Base-by-base conservation (phyloP, 2,329 filamentous ascomycete species). In the Nemania serpens region DNA sequence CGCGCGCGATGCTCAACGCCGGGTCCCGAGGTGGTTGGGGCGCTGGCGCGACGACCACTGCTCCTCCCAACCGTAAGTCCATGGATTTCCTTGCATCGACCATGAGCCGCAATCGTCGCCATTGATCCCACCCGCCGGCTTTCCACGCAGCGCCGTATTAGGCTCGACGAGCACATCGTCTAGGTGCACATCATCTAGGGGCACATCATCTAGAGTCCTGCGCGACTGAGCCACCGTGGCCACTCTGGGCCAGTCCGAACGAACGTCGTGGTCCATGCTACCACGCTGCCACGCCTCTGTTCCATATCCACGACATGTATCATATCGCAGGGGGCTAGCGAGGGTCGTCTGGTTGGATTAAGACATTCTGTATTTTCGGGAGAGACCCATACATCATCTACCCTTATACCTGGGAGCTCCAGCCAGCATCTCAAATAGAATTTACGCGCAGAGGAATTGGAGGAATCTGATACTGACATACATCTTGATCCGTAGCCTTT, bases 51-150 rank as follows among this genome's bases (percentile, higher is more conserved):
- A 51, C 59, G 47, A 51, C 57, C 59, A 55, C 63, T 49, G 61
- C 61, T 59, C 48, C 57, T 59, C 52, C 58, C 69, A 73, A 72
- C 65, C 69, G 71, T 73, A 73, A 73, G 71, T 73, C 60, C 59
- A 61, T 55, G 52, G 61, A 53, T 68, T 67, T 65, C 59, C 66
- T 70, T 55, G 61, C 62, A 33, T 50, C 56, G 55, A 62, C 61
- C 43, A 63, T 59, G 41, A 62, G 37, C 51, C 62, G 50, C 62
- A 36, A 43, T 54, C 51, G 33, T 52, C 10, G 13, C 42, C 42
- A n/a, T 22, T 22, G 45, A 48, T 17, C 45, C n/a, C 15, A 11
- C 15, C 20, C 10, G 25, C 45, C 22, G 52, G 49, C 45, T 37
- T 29, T 42, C 33, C 7, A 42, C 25, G 50, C 29, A 12, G 56